Evolutionary conservation across 2,329 filamentous ascomycete species (phyloP), one percentile per base, ranked within the genome.

Genomic region (Aspergillus oerlinghausenensis): DNA sequence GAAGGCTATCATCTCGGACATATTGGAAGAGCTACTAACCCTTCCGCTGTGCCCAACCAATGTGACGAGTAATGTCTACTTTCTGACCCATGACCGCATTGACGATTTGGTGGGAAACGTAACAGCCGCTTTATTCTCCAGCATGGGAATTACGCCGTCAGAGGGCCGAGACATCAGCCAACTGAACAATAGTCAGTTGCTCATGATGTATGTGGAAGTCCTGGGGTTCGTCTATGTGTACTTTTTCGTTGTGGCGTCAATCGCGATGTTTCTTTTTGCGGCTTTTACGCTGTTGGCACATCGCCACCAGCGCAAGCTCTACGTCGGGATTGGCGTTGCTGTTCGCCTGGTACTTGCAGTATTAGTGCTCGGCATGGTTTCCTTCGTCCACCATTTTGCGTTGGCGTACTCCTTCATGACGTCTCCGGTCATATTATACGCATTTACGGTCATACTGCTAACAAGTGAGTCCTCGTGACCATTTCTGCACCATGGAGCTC

Each of bases 181-280:
- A 6, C 60, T 71, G 49, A 63, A 65, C 50, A 70, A 63, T 26
- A 63, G 65, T 23, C 64, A 70, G 54, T 55, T 75, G 11, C 63
- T 75, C 21, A 65, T 65, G 47, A 67, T 70, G 66, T 76, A 75
- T 55, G 65, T 75, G 58, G 66, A 70, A 40, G 60, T 75, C 3
- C 60, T 76, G 10, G 68, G 61, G 1, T 75, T 76, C 60, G 74
- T 76, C 10, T 75, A 73, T 57, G 59, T 74, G 19, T 76, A 75
- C 55, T 76, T 72, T 59, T 75, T 76, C 50, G 50, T 67, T 19
- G 71, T 71, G 11, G 72, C 74, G 9, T 65, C 70, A 21, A 51
- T 74, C 21, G 63, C 69, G 4, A 73, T 76, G 71, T 63, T 67
- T 26, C 62, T 75, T 43, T 72, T 76, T 55, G 69, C 70, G 1